Base-by-base conservation (phyloP, 192 early-diverging fungal species). In the Coemansia sp. region DNA sequence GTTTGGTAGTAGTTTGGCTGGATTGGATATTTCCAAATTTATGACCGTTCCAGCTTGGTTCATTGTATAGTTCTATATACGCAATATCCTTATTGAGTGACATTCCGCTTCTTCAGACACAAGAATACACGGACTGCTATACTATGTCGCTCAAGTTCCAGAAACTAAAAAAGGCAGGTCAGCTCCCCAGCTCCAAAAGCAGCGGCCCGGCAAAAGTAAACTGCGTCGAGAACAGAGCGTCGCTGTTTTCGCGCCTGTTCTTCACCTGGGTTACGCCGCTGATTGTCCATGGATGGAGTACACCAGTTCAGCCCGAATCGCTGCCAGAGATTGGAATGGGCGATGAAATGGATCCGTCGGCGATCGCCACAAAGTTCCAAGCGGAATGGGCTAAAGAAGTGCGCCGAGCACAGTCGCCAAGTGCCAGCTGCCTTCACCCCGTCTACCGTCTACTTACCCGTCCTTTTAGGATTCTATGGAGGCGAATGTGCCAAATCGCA, bases 201-300 rank as follows among this genome's bases (percentile, higher is more conserved):
- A 44, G 21, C 11, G 14, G 9, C 3, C 7, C 25, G 4, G 28
- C 25, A 16, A 51, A 2, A 19, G 30, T 45, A 25, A 44, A 51
- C 5, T 71, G 74, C 43, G 30, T 24, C n/a, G 68, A 77, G 22
- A 49, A 60, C 58, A 32, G 44, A 0, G 74, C 74, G 3, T 77
- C 74, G 6, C 45, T 63, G 40, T 11, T 77, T 4, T 71, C 74
- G n/a, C 68, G 74, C 14, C 10, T 60, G 22, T 66, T 77, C 22
- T 77, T 77, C 23, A 60, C 64, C 42, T 77, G 74, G 74, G 54
- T 77, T 12, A 77, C 74, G 6, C 74, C 74, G 0, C 54, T 77
- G 6, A 55, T 77, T 29, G 28, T n/a, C 12, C 54, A 71, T 42
- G 74, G 74, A n/a, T 71, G 68, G 65, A 53, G 10, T 12, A 58